A percentile compares a stretch with the other conserved stretches of the same genome.
These are phyloP conservation scores for Inonotus obliquus DNA, from an alignment of 1,284 basidiomycete genomes.

Conservation along the genomic window DNA sequence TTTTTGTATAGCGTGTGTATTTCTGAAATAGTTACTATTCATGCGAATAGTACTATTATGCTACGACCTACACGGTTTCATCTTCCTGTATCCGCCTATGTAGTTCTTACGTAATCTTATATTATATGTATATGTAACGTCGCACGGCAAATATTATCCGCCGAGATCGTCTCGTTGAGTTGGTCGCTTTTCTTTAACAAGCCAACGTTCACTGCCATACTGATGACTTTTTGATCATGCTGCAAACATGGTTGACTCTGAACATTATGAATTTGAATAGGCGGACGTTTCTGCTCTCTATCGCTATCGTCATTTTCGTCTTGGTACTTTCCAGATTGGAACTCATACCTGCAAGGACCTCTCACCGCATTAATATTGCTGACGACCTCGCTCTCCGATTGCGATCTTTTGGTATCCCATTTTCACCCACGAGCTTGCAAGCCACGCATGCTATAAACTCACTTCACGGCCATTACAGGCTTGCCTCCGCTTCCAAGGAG, in stretches of 20 bases:
- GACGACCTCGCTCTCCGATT: slow-evolving; percentile 2
- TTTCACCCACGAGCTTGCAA: not conserved
- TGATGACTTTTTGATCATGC: no score
- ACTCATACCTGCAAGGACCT: not conserved
- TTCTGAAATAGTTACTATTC: not conserved
- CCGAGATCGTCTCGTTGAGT: no score
- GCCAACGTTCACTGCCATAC: no score
- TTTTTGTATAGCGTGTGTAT: not conserved
- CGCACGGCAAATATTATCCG: no score
- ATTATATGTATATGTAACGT: no score
- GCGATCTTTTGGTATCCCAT: not conserved
- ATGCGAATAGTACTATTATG: no score
- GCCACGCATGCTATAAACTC: not conserved
- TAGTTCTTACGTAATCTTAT: no score
- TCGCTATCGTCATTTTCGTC: not conserved
- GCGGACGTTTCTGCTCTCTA: not conserved
- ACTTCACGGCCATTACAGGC: not conserved
- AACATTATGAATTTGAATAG: not conserved
- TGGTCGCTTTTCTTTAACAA: no score
- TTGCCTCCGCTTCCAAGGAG: not conserved
- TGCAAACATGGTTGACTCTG: no score
- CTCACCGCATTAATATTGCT: not conserved
- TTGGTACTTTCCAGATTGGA: not conserved
- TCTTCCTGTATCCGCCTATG: not conserved
- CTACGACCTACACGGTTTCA: not conserved